A percentile compares a stretch with the other conserved stretches of the same genome.
phyloP scores from a whole-genome alignment of 2,329 filamentous ascomycete species.

The Talaromyces piceae region DNA sequence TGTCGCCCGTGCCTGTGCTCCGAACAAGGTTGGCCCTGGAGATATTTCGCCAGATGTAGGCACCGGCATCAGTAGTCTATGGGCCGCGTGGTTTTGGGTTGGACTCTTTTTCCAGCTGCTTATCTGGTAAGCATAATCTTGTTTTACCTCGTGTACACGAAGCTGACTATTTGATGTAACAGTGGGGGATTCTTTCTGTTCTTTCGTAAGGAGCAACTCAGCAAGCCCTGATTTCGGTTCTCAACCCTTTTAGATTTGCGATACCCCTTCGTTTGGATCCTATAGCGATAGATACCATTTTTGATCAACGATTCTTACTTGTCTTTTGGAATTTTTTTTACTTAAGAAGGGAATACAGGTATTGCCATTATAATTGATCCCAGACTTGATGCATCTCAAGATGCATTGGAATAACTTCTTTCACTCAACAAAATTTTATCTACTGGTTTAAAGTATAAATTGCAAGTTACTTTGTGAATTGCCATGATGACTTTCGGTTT shows the following conservation, averaged over 20 bases:
- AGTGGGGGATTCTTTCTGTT: slow-evolving; percentile 36
- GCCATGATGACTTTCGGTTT: too few species aligned
- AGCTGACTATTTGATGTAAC: background rate
- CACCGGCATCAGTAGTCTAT: slow-evolving; percentile 39
- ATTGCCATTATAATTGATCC: too few species aligned
- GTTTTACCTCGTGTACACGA: slow-evolving; percentile 21
- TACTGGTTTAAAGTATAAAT: too few species aligned
- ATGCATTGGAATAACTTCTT: too few species aligned
- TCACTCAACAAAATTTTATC: too few species aligned
- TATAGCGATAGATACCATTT: too few species aligned
- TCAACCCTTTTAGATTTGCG: background rate
- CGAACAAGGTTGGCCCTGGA: slow-evolving; percentile 55
- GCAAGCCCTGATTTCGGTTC: slow-evolving; percentile 28
- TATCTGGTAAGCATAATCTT: slow-evolving; percentile 48
- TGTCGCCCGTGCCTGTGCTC: slow-evolving; percentile 52
- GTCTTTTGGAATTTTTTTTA: background rate
- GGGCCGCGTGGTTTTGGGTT: slow-evolving; percentile 54
- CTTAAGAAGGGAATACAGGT: too few species aligned
- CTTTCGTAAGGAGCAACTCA: slow-evolving; percentile 40
- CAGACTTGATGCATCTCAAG: too few species aligned
- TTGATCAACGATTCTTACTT: background rate
- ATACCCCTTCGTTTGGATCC: background rate
- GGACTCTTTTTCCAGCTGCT: slow-evolving; percentile 50
- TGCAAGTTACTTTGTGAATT: too few species aligned
- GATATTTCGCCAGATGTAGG: slow-evolving; percentile 57